phyloP scores from a whole-genome alignment of 805 yeast genomes.

The Cyberlindnera euphorbiae region DNA sequence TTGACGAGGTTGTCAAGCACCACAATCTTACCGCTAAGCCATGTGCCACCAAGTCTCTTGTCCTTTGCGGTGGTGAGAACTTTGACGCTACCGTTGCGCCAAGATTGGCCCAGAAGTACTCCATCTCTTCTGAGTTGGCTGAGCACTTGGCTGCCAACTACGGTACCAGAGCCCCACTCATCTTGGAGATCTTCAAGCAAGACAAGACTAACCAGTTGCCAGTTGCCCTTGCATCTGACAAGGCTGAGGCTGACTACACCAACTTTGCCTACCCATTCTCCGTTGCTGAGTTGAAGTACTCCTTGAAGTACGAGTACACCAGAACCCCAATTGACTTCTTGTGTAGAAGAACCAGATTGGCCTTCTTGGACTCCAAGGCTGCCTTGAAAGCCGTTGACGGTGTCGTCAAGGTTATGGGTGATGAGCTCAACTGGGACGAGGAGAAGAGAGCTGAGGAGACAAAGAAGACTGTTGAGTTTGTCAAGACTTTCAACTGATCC shows the following conservation, averaged over 20 bases:
- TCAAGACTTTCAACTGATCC: constrained; percentile 38
- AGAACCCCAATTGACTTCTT: constrained; percentile 87
- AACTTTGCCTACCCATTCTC: constrained; percentile 79
- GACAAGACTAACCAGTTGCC: constrained; percentile 58
- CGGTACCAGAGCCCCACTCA: constrained; percentile 83
- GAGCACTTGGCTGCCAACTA: constrained; percentile 80
- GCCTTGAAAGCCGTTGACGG: constrained; percentile 78
- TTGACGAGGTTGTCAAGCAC: constrained; percentile 61
- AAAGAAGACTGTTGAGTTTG: constrained; percentile 48
- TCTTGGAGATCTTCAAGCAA: constrained; percentile 51
- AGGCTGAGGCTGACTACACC: constrained; percentile 35
- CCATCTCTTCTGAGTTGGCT: constrained; percentile 69
- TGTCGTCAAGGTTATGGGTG: constrained; percentile 81
- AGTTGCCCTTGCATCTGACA: constrained; percentile 48
- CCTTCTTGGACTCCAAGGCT: constrained; percentile 82
- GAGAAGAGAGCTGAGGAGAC: constrained; percentile 51
- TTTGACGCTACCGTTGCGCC: constrained; percentile 72
- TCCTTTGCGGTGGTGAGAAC: constrained; percentile 76
- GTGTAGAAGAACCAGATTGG: constrained; percentile 89
- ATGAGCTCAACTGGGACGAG: constrained; percentile 70
- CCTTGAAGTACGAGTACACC: constrained; percentile 76
- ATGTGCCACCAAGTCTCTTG: constrained; percentile 38
- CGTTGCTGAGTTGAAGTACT: constrained; percentile 83
- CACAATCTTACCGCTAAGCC: constrained; percentile 39
- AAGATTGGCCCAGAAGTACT: constrained; percentile 73